Conservation (phyloP, 116 monocot species). For the Cymodocea nodosa region DNA sequence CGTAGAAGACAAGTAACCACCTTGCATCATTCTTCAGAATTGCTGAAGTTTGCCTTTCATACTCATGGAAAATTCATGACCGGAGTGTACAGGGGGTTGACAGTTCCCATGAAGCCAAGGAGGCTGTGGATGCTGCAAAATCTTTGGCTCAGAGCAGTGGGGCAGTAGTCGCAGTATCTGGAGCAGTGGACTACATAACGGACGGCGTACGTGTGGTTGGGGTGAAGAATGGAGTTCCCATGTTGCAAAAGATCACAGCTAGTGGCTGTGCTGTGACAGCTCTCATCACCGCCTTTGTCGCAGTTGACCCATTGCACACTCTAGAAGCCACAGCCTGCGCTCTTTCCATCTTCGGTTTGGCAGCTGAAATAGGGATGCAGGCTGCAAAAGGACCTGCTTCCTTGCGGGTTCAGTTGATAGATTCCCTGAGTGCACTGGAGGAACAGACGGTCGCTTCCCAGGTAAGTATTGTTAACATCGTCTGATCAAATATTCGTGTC, state of each 20-base stretch:
- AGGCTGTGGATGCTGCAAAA: constrained; percentile 59
- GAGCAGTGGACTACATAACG: constrained; percentile 68
- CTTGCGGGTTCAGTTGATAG: constrained; percentile 61
- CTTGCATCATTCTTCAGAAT: too few species aligned
- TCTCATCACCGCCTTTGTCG: constrained; percentile 70
- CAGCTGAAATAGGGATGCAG: constrained; percentile 57
- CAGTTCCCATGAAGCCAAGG: constrained; percentile 63
- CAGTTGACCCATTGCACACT: constrained; percentile 39
- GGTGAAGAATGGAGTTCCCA: constrained; percentile 45
- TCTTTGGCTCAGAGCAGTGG: constrained; percentile 33
- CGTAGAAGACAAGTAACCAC: too few species aligned
- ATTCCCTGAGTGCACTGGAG: constrained; percentile 50
- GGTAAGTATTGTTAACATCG: constrained; percentile 23
- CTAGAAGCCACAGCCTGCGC: constrained; percentile 66
- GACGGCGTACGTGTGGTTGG: constrained; percentile 40
- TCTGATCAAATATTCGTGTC: neutral
- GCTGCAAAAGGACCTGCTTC: constrained; percentile 67
- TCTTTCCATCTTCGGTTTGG: constrained; percentile 62
- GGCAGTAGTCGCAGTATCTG: constrained; percentile 73
- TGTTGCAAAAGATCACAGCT: constrained; percentile 91
- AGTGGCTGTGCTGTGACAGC: constrained; percentile 87
- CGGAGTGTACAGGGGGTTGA: constrained; percentile 46
- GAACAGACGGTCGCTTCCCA: constrained; percentile 26
- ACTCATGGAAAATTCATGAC: too few species aligned
- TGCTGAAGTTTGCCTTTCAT: too few species aligned